A percentile compares a stretch with the other conserved stretches of the same genome.
Conservation (phyloP, 2,329 filamentous ascomycete species). For the Fusarium tjaetaba region DNA sequence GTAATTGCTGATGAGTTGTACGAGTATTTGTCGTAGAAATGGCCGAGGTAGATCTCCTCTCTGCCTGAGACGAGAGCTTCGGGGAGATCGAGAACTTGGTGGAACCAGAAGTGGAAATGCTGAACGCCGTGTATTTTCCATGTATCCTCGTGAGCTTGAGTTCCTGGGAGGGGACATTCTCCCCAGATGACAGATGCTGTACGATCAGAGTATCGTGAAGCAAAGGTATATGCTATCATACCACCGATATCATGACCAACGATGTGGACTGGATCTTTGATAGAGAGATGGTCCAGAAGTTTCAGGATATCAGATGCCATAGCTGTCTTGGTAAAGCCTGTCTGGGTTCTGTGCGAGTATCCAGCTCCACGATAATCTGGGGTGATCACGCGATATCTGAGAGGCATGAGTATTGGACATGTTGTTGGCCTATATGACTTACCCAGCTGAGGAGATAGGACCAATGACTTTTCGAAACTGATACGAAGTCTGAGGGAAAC, state of each 20-base stretch:
- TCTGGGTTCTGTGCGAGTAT: conserved; percentile 8
- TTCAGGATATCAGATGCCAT: conserved; percentile 16
- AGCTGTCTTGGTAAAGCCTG: conserved; percentile 16
- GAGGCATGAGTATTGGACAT: neutral
- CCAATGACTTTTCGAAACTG: conserved; percentile 17
- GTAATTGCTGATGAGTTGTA: conserved; percentile 18
- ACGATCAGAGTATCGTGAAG: neutral
- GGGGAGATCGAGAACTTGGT: conserved; percentile 4
- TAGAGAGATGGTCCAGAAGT: conserved; percentile 1
- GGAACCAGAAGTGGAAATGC: conserved; percentile 17
- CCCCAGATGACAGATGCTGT: conserved; percentile 18
- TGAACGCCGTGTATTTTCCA: conserved; percentile 3
- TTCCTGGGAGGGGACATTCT: conserved; percentile 15
- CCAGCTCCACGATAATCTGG: conserved; percentile 15
- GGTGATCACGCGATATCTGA: conserved; percentile 11
- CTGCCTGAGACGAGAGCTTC: conserved; percentile 17
- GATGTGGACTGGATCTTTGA: neutral
- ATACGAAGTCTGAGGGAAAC: conserved; percentile 21
- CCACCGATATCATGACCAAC: conserved; percentile 21
- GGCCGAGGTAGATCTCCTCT: conserved; percentile 12
- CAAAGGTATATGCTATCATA: conserved; percentile 23
- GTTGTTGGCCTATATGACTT: fast-evolving
- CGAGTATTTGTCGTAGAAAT: conserved; percentile 19
- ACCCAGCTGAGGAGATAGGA: conserved; percentile 1
- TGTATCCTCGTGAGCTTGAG: neutral